Percentiles rank a stretch among this genome's conserved stretches.
These are phyloP conservation scores for Fusarium coffeatum DNA, from an alignment of 2,329 filamentous ascomycete species.

Conservation along the genomic window DNA sequence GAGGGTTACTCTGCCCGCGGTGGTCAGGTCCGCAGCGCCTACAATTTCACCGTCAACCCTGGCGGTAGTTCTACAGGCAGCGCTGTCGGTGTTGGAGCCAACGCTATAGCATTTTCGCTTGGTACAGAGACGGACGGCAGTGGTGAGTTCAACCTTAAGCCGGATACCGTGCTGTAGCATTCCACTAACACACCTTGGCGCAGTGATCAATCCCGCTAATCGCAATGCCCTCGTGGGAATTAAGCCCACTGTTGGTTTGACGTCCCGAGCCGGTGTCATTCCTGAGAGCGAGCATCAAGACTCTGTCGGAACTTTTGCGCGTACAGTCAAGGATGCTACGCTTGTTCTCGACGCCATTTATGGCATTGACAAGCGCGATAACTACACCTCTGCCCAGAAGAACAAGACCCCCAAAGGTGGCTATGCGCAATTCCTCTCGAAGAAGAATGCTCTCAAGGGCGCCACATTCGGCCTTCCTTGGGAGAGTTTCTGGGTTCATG, in stretches of 20 bases:
- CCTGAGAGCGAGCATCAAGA: conserved; percentile 77
- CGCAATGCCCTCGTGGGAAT: conserved; percentile 77
- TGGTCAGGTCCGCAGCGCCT: conserved; percentile 72
- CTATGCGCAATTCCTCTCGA: conserved; percentile 67
- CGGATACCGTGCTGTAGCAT: not conserved
- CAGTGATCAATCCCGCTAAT: conserved; percentile 77
- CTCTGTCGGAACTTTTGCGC: conserved; percentile 74
- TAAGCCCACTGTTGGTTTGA: conserved; percentile 80
- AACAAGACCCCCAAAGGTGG: conserved; percentile 65
- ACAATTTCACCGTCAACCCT: conserved; percentile 75
- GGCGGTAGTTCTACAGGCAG: conserved; percentile 77
- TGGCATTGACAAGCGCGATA: conserved; percentile 71
- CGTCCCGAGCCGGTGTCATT: conserved; percentile 71
- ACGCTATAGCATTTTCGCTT: conserved; percentile 71
- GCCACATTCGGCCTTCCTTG: conserved; percentile 78
- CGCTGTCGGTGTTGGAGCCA: conserved; percentile 72
- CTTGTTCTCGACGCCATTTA: conserved; percentile 76
- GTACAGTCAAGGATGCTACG: conserved; percentile 75
- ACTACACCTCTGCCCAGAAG: conserved; percentile 71
- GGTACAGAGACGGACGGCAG: conserved; percentile 81
- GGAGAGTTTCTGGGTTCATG: conserved; percentile 75
- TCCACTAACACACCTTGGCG: conserved; percentile 14
- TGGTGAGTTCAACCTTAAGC: conserved; percentile 51
- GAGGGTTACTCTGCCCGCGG: conserved; percentile 75
- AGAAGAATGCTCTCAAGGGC: conserved; percentile 65